phyloP scores from a whole-genome alignment of 306 rosid species.

The Castanopsis chinensis region DNA sequence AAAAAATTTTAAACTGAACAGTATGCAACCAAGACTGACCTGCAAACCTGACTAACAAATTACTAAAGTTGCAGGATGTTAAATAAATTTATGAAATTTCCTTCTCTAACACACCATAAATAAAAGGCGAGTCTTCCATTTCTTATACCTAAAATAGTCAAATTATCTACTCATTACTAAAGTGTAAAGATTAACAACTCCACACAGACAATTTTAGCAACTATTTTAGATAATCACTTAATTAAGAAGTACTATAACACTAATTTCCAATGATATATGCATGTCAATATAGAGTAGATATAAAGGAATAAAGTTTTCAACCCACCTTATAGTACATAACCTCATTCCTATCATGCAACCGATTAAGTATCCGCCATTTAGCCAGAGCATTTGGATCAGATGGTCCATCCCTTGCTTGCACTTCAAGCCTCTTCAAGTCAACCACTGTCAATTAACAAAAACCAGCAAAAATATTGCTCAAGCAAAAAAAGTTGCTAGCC shows the following conservation, averaged over 20 bases:
- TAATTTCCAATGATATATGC: not conserved
- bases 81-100: not conserved
- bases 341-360: constrained; percentile 97
- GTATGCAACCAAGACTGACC: not conserved
- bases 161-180: not conserved
- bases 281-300: not conserved
- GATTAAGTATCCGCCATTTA: constrained; percentile 96
- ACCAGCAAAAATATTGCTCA: not conserved
- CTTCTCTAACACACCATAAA: not conserved
- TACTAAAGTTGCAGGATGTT: not conserved
- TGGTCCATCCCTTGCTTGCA: constrained; percentile 98
- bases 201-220: not conserved
- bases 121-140: not conserved
- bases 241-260: not conserved
- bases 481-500: too few species aligned
- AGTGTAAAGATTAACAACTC: not conserved
- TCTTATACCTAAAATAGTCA: not conserved
- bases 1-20: not conserved
- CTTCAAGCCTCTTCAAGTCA: constrained; percentile 90
- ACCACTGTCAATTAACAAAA: constrained; percentile 54
- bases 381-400: constrained; percentile 95
- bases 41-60: not conserved
- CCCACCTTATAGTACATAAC: constrained; percentile 93
- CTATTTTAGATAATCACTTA: not conserved
- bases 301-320: constrained; percentile 9